Base-by-base conservation (phyloP, 2,329 filamentous ascomycete species). In the Colletotrichum cereale region DNA sequence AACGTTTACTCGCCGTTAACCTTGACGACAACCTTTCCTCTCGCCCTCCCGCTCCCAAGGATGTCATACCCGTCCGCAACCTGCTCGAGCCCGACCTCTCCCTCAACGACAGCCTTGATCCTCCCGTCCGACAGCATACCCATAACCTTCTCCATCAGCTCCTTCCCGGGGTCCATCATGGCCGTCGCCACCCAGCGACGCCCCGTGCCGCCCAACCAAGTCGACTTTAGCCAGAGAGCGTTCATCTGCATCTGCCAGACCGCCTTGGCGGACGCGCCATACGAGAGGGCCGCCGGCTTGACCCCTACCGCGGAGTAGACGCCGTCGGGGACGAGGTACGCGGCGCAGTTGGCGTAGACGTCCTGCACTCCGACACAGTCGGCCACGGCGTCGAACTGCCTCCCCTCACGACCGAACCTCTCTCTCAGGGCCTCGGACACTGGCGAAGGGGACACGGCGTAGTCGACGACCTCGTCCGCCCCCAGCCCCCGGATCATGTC, bases 351-450 rank as follows among this genome's bases (percentile, higher is more conserved):
- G 11, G 74, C 67, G 74, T 84, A 88, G 26, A 89, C 78, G 2
- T 83, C 76, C 56, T 87, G 84, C 29, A 81, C 81, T 16, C 87
- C 87, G 5, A 85, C 80, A 55, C 83, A 85, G 74, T 89, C 87
- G 55, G 88, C 80, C 62, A 88, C 82, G 53, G 83, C 75, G 75
- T 87, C 81, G 55, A 84, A 82, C 0, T 79, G 71, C n/a, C 73
- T 53, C 26, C 60, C 66, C 61, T 57, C 57, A 8, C 18, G 16
- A 3, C 64, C 52, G 2, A 71, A 71, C 38, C 18, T 68, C 52
- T 58, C 29, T 44, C n/a, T 57, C 58, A 71, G 12, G 7, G 16
- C 18, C 2, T 26, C 31, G 2, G 68, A 71, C 2, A 58, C 64
- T 0, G 10, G 42, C 48, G 31, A 34, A 18, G 66, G 5, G 11